Base-by-base conservation (phyloP, 2,329 filamentous ascomycete genomes). In the Trematosphaeria pertusa region DNA sequence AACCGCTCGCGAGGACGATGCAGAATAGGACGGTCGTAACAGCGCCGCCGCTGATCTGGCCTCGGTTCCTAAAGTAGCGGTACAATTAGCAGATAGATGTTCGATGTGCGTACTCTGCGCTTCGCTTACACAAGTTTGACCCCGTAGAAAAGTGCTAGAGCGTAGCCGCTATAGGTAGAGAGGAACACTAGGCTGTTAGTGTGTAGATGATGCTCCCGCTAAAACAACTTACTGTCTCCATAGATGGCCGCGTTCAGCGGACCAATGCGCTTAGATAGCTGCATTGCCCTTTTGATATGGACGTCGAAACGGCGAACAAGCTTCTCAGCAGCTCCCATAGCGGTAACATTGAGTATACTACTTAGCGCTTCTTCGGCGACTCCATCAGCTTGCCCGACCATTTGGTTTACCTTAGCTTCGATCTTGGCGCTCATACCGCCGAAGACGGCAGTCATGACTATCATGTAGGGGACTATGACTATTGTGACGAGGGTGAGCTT, bases 361-460 rank as follows among this genome's bases (percentile, higher is more conserved):
- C 89, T 91, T 63, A 97, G 84, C 41, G 96, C 91, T 73, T 97
- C 92, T 65, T 97, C 92, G 7, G 89, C 91, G 11, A 97, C 82
- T 5, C 42, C 43, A 12, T 38, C 30, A 20, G 47, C 50, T 7
- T 46, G 11, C 3, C 22, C 22, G 10, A 40, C 20, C 5, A 33
- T 47, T 14, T 43, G 19, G 11, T 20, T 37, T 2, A 40, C 26
- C 20, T 47, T 37, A 33, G 75, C 74, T 35, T 86, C 88, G 84
- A 92, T 92, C 36, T 91, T 76, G 38, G 96, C 84, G 50, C 86
- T 79, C 11, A 87, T 49, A 18, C 37, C 43, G 26, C 37, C 46
- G 19, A 45, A 41, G 21, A 43, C 26, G 3, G 32, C 43, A n/a
- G 39, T 50, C 4, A 31, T 14, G 7, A 50, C 7, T 4, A 54